Evolutionary conservation across 129 eudicot genomes (phyloP), one percentile per base, ranked within the genome.

Genomic region (Rutidosis leptorrhynchoides): DNA sequence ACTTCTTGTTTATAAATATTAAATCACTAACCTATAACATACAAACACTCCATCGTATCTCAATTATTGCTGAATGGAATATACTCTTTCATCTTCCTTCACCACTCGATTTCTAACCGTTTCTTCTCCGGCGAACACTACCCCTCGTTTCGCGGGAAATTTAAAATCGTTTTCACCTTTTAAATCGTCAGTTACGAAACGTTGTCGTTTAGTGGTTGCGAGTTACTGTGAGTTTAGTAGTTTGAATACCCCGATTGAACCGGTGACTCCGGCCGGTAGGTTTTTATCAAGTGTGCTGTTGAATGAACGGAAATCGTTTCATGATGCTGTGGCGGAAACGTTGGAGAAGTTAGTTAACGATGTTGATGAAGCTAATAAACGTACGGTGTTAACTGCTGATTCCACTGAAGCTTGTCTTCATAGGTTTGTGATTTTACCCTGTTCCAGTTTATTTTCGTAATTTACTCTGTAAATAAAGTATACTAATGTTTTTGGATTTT

Each of bases 401-500:
- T 75, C 98, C n/a, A 56, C 72, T 69, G 84, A 88, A 78, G 95
- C 83, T 72, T 65, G 28, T 27, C 96, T 92, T 55, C 88, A 88
- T 42, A 88, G 95, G 98, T 92, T 19, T 12, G 69, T 23, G 17
- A 1, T 5, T 7, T 8, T 5, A 43, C 25, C 21, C 26, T 17
- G 57, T 37, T 69, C 14, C 25, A 26, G 5, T 49, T 24, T 1
- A 21, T 15, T 19, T 14, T 23, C n/a, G n/a, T n/a, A n/a, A n/a
- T n/a, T n/a, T n/a, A n/a, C n/a, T n/a, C n/a, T n/a, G n/a, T n/a
- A n/a, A n/a, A n/a, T n/a, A n/a, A n/a, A n/a, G n/a, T n/a, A n/a
- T n/a, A n/a, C n/a, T n/a, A n/a, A n/a, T n/a, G n/a, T n/a, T n/a
- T n/a, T n/a, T n/a, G n/a, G n/a, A n/a, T n/a, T n/a, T n/a, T n/a